Percentiles rank a stretch among this genome's conserved stretches.
phyloP scores from a whole-genome alignment of 768 basidiomycete genomes.

The Piloderma croceum region DNA sequence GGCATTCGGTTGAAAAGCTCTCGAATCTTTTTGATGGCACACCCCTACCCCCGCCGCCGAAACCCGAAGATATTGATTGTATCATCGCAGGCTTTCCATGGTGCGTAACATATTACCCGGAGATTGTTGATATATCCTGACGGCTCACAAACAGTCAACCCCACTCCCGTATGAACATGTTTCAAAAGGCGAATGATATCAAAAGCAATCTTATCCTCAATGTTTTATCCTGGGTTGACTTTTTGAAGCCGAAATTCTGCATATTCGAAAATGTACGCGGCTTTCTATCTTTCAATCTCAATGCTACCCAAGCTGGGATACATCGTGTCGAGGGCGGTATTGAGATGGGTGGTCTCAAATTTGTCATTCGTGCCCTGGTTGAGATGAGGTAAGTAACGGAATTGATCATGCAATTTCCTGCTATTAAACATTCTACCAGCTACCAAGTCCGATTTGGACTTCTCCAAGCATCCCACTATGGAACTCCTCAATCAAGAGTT shows the following conservation, averaged over 20 bases:
- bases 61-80: slow-evolving; percentile 51
- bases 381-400: slow-evolving; percentile 53
- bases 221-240: slow-evolving; percentile 43
- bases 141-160: slow-evolving; percentile 49
- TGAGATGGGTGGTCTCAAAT: slow-evolving; percentile 69
- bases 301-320: slow-evolving; percentile 27
- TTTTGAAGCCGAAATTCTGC: slow-evolving; percentile 36
- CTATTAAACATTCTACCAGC: slow-evolving; percentile 17
- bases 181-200: slow-evolving; percentile 54
- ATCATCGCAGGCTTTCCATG: slow-evolving; percentile 75
- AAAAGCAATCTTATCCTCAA: slow-evolving; percentile 70
- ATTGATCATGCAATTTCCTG: neutral
- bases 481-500: slow-evolving; percentile 39
- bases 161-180: slow-evolving; percentile 72
- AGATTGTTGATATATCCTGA: neutral
- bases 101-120: slow-evolving; percentile 27
- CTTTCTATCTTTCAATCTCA: slow-evolving; percentile 36
- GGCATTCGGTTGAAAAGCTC: slow-evolving; percentile 36
- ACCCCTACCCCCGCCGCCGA: slow-evolving; percentile 41
- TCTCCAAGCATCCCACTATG: slow-evolving; percentile 44
- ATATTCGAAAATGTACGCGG: slow-evolving; percentile 47
- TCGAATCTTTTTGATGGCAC: slow-evolving; percentile 32
- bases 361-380: slow-evolving; percentile 53
- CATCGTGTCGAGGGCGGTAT: slow-evolving; percentile 59
- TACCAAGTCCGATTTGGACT: slow-evolving; percentile 40